phyloP scores from a whole-genome alignment of 176 grass and related monocot genomes.

The Areca catechu region DNA sequence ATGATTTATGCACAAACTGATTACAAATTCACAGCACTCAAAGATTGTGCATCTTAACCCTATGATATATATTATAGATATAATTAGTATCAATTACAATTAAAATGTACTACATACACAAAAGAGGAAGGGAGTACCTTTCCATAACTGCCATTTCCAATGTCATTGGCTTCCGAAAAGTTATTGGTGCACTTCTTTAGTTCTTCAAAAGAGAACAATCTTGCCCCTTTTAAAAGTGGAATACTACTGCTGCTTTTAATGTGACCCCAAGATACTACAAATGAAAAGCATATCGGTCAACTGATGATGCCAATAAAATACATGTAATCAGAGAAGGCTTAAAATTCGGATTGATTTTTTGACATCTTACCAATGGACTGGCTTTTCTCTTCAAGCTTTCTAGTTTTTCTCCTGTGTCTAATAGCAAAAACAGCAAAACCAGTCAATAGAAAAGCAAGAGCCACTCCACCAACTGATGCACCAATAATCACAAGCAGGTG shows the following conservation, averaged over 20 bases:
- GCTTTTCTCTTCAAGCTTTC: slow-evolving; percentile 32
- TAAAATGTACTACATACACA: too few relatives aligned
- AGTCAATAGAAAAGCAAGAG: slow-evolving; percentile 23
- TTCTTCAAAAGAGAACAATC: slow-evolving; percentile 56
- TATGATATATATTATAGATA: too few relatives aligned
- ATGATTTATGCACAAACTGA: too few relatives aligned
- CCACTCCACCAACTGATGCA: slow-evolving; percentile 31
- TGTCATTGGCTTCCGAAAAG: slow-evolving; percentile 46
- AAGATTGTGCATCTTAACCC: too few relatives aligned
- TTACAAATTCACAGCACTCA: too few relatives aligned
- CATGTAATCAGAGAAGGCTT: too few relatives aligned
- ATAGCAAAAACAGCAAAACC: slow-evolving; percentile 15
- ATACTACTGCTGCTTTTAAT: slow-evolving; percentile 51
- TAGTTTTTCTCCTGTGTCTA: slow-evolving; percentile 28
- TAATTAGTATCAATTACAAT: too few relatives aligned
- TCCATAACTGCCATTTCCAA: slow-evolving; percentile 62
- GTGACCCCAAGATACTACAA: slow-evolving; percentile 48
- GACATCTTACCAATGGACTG: slow-evolving; percentile 37
- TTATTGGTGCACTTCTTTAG: slow-evolving; percentile 64
- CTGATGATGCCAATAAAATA: too few relatives aligned
- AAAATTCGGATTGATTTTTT: too few relatives aligned
- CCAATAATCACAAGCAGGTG: slow-evolving; percentile 36
- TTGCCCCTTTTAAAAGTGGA: slow-evolving; percentile 58
- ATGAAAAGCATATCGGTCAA: too few relatives aligned
- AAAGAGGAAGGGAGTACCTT: slow-evolving; percentile 29